Evolutionary conservation across 192 early-diverging fungal species (phyloP), one percentile per base, ranked within the genome.

Genomic region (Rhizophagus sp.): DNA sequence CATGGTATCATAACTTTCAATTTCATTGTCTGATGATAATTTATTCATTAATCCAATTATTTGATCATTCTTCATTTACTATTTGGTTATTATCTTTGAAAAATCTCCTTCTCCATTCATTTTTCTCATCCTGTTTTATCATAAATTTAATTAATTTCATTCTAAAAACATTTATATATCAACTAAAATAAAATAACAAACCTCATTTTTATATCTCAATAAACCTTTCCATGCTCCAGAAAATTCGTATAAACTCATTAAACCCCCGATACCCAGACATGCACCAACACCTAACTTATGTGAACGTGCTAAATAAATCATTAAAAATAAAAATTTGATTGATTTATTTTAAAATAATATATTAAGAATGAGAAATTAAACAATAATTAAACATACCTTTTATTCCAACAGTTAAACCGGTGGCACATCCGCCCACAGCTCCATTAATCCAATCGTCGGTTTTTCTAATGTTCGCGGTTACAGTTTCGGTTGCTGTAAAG

Each of bases 391-490:
- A 27, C 6, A 27, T 57, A 74, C 72, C 72, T 52, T 49, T 74
- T 74, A 74, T 50, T 50, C 92, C 93, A 64, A 91, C 91, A 70
- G 92, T 86, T 49, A 92, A 66, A 83, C 93, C 93, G 57, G 93
- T 87, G 30, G 91, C 91, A 80, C 93, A 93, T 62, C 93, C 93
- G 78, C 89, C 93, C 71, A 89, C 85, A 30, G 86, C 91, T 75
- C 91, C 88, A 83, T 94, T 94, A 73, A 89, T 83, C 82, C 89
- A 87, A 83, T 94, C 93, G 73, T 93, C 91, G 73, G 90, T 87
- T 78, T 87, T 86, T 75, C 93, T 91, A 73, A 89, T 81, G 77
- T 90, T 85, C 25, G 85, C 79, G 22, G 85, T 84, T 25, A 87
- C 84, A 27, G 89, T 86, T 73, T 92, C 91, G 63, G 89, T 91